A percentile compares a stretch with the other conserved stretches of the same genome.
These are phyloP conservation scores for Nicotiana benthamiana DNA, from an alignment of 257 asterid species.

Conservation along the genomic window DNA sequence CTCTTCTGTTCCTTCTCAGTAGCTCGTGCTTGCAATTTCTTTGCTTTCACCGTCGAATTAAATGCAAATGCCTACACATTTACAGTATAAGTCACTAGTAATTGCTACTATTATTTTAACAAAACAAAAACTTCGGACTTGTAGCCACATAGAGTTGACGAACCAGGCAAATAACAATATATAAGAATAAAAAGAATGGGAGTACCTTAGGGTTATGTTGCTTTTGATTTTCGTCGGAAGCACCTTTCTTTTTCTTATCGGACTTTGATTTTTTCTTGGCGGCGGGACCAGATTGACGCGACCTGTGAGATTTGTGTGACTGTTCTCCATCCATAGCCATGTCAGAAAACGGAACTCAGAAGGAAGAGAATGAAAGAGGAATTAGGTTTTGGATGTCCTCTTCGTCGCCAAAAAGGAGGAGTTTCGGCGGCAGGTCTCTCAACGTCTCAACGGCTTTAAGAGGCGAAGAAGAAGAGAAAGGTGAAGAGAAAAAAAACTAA, in stretches of 20 bases:
- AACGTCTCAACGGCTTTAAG: too few species aligned
- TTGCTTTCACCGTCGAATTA: constrained; percentile 72
- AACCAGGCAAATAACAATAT: background rate
- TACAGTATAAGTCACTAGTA: background rate
- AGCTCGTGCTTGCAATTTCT: constrained; percentile 62
- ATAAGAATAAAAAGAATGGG: background rate
- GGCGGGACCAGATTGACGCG: constrained; percentile 67
- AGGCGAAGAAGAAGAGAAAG: too few species aligned
- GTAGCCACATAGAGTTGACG: background rate
- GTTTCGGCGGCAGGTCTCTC: too few species aligned
- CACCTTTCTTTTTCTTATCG: constrained; percentile 39
- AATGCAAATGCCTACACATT: constrained; percentile 71
- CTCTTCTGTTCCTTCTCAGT: constrained; percentile 92
- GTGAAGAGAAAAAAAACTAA: too few species aligned
- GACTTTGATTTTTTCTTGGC: constrained; percentile 61
- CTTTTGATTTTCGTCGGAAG: constrained; percentile 30
- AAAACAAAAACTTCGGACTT: background rate
- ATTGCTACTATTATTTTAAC: background rate
- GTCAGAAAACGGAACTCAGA: background rate
- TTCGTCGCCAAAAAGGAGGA: too few species aligned
- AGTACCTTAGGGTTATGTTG: constrained; percentile 35
- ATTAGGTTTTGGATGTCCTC: too few species aligned
- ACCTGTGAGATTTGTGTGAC: constrained; percentile 71
- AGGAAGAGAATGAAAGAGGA: too few species aligned
- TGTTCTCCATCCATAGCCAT: constrained; percentile 31